Evolutionary conservation across 1,284 basidiomycete species (phyloP).

Genomic region (Ceraceosorus bombacis): DNA sequence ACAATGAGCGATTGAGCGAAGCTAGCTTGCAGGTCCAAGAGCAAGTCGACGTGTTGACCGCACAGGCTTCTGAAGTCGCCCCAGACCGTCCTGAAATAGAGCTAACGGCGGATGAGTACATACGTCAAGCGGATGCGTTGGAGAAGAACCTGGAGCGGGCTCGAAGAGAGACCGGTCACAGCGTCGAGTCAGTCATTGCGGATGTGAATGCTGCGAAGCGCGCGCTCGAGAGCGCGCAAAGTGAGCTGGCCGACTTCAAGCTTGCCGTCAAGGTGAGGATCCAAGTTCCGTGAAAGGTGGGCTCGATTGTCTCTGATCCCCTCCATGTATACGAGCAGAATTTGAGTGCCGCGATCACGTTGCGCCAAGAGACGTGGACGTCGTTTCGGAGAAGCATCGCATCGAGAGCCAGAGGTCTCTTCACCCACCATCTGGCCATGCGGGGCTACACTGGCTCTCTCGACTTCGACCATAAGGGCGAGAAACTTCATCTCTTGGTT

Average conservation of each 20-base stretch:
- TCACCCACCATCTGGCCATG: conserved; percentile 70
- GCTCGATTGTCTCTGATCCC: too few relatives aligned
- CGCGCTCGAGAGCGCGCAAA: conserved; percentile 61
- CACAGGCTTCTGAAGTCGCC: not conserved
- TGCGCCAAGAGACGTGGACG: conserved; percentile 70
- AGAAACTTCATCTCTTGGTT: conserved; percentile 65
- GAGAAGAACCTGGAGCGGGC: too few relatives aligned
- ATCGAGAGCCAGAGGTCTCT: conserved; percentile 71
- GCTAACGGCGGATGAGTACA: too few relatives aligned
- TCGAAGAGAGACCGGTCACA: not conserved
- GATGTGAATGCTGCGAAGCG: conserved; percentile 60
- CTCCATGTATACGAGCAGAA: not conserved
- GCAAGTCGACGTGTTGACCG: not conserved
- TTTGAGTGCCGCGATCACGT: conserved; percentile 56
- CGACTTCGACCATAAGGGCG: conserved; percentile 66
- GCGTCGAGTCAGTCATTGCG: conserved; percentile 20
- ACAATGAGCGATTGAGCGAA: conserved; percentile 57
- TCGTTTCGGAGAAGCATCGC: conserved; percentile 79
- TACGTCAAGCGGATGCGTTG: too few relatives aligned
- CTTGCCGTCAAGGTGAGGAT: not conserved
- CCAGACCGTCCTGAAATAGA: not conserved
- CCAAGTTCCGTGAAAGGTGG: too few relatives aligned
- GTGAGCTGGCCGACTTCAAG: conserved; percentile 56
- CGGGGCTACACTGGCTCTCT: conserved; percentile 58
- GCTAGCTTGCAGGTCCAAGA: conserved; percentile 53